A percentile compares a stretch with the other conserved stretches of the same genome.
phyloP scores from a whole-genome alignment of 306 rosid species.

The Quillaja saponaria region DNA sequence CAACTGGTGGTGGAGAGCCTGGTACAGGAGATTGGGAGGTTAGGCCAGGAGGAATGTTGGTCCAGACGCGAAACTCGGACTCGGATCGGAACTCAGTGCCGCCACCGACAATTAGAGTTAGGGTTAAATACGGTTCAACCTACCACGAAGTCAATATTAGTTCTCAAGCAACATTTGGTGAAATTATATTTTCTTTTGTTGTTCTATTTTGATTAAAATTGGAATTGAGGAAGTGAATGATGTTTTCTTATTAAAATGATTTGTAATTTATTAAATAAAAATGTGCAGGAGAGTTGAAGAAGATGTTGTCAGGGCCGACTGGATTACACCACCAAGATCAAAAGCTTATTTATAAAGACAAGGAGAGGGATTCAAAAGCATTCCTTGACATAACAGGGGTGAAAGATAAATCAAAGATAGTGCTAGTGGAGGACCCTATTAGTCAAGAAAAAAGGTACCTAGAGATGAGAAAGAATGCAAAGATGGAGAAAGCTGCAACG shows the following conservation, averaged over 20 bases:
- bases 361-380: constrained; percentile 90
- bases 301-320: constrained; percentile 78
- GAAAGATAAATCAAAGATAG: constrained; percentile 78
- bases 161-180: constrained; percentile 90
- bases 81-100: constrained; percentile 64
- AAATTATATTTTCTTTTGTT: neutral
- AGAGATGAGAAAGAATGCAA: constrained; percentile 80
- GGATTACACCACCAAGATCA: constrained; percentile 91
- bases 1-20: constrained; percentile 39
- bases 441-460: constrained; percentile 80
- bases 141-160: constrained; percentile 80
- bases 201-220: neutral
- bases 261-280: neutral
- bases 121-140: constrained; percentile 74
- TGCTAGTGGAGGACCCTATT: constrained; percentile 77
- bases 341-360: constrained; percentile 80
- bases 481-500: constrained; percentile 86
- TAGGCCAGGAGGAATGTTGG: constrained; percentile 97
- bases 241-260: neutral
- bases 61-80: constrained; percentile 67
- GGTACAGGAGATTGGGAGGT: constrained; percentile 80
- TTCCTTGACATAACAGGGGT: constrained; percentile 81
- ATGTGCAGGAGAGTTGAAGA: constrained; percentile 82
- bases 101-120: constrained; percentile 69
- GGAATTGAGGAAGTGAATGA: neutral